Evolutionary conservation across 306 rosid genomes (phyloP).

Genomic region (Cicer chorassanicum): DNA sequence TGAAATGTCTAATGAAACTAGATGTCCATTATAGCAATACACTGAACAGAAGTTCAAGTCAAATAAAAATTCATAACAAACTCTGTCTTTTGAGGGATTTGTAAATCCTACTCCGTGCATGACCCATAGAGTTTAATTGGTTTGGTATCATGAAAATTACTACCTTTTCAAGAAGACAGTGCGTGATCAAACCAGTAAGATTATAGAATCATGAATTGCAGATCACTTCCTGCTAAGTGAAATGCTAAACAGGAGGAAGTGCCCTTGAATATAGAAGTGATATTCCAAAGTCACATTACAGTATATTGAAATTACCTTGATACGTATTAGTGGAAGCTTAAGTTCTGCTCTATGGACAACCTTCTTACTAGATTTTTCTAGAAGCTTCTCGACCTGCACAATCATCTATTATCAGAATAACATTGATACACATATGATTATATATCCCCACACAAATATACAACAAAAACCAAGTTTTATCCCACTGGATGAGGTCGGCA

Average conservation of each 20-base stretch:
- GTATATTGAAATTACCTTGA: conserved; percentile 68
- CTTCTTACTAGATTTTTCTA: conserved; percentile 73
- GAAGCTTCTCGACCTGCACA: conserved; percentile 70
- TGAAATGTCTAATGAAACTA: conserved; percentile 32
- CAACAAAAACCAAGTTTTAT: background rate
- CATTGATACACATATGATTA: conserved; percentile 44
- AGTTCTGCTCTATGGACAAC: conserved; percentile 63
- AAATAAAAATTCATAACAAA: conserved; percentile 28
- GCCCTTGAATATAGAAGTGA: conserved; percentile 11
- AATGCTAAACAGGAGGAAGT: conserved; percentile 35
- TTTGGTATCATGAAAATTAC: conserved; percentile 35
- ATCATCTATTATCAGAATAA: conserved; percentile 38
- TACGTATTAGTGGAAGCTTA: conserved; percentile 87
- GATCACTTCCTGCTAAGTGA: conserved; percentile 18
- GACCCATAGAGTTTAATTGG: conserved; percentile 23
- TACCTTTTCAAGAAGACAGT: conserved; percentile 29
- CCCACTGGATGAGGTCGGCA: background rate
- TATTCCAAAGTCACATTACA: conserved; percentile 17
- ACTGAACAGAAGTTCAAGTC: conserved; percentile 26
- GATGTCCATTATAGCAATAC: conserved; percentile 28
- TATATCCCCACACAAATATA: conserved; percentile 18
- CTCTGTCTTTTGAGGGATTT: conserved; percentile 33
- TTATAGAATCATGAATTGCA: conserved; percentile 31
- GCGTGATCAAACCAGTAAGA: conserved; percentile 29
- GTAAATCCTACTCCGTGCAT: conserved; percentile 36